Evolutionary conservation across 257 asterid genomes (phyloP), one percentile per base, ranked within the genome.

Genomic region (Scutellaria baicalensis): DNA sequence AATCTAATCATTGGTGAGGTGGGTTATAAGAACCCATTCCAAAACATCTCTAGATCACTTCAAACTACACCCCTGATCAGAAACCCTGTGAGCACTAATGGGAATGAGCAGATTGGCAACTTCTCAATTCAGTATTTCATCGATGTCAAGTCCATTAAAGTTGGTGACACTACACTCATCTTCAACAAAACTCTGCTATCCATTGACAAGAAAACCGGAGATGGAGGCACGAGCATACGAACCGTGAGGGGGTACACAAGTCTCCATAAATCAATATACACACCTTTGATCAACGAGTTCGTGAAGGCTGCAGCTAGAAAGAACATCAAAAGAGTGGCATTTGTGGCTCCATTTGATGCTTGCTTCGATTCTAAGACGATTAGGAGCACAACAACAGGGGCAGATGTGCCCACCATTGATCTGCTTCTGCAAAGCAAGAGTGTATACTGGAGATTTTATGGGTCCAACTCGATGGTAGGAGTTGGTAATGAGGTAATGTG

Each of bases 291-390:
- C 9, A 17, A 71, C 0, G 85, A 79, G 74, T 84, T 84, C 9
- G 85, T 77, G 49, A 70, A 70, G 74, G 87, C 82, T 9, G 82
- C 85, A 13, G 67, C 51, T 10, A 42, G 73, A 3, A 81, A 35
- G 67, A 72, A 70, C 6, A 77, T 79, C 4, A 64, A 36, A 8
- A 79, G 89, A 64, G 85, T 81, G 16, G 77, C 73, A 17, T 36
- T 85, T 1, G 82, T 81, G 63, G 81, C 85, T 7, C 89, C 89
- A 0, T 83, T 83, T n/a, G 79, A 77, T 1, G 80, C 85, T 4
- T 84, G 89, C 59, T 84, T 84, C 27, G 80, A 79, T 27, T 16
- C 84, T 1, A 77, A 13, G 55, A 79, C 79, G 6, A 39, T 84
- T 8, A 0, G 0, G 0, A 65, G 57, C 42, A 38, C 70, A 3